A percentile compares a stretch with the other conserved stretches of the same genome.
phyloP scores from a whole-genome alignment of 1,139 yeast species.

The Blastobotrys aristatus region DNA sequence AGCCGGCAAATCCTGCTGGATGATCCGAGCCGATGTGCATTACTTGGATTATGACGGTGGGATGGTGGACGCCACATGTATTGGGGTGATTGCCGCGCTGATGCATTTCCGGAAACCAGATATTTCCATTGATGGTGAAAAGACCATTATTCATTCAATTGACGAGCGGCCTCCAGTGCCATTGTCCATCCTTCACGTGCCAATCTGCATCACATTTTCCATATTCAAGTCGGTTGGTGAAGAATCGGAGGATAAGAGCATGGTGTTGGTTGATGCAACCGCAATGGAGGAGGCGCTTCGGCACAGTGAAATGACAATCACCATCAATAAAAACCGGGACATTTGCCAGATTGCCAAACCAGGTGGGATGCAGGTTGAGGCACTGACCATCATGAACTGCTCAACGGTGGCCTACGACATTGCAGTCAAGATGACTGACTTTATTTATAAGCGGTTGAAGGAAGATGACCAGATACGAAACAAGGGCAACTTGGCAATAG shows the following conservation, averaged over 20 bases:
- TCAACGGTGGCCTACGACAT: slow-evolving; percentile 59
- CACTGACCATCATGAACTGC: slow-evolving; percentile 62
- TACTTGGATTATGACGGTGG: slow-evolving; percentile 90
- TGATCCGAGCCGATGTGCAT: slow-evolving; percentile 81
- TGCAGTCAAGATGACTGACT: slow-evolving; percentile 60
- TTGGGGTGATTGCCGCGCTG: slow-evolving; percentile 83
- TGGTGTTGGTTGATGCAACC: slow-evolving; percentile 71
- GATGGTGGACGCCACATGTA: slow-evolving; percentile 80
- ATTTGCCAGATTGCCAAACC: slow-evolving; percentile 84
- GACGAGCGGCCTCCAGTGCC: slow-evolving; percentile 86
- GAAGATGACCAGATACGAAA: slow-evolving; percentile 45
- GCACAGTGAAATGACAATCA: slow-evolving; percentile 76
- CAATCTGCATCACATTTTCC: slow-evolving; percentile 85
- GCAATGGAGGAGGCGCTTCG: slow-evolving; percentile 70
- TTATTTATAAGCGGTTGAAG: slow-evolving; percentile 53
- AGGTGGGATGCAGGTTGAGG: slow-evolving; percentile 86
- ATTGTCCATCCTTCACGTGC: slow-evolving; percentile 79
- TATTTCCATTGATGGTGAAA: slow-evolving; percentile 65
- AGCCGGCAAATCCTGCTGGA: slow-evolving; percentile 91
- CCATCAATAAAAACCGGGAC: slow-evolving; percentile 85
- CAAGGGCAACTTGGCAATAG: slow-evolving; percentile 30
- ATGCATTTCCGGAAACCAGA: slow-evolving; percentile 83
- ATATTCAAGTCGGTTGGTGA: slow-evolving; percentile 49
- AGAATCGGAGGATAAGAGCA: slow-evolving; percentile 23
- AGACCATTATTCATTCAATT: slow-evolving; percentile 62